Evolutionary conservation across 2,329 filamentous ascomycete genomes (phyloP), one percentile per base, ranked within the genome.

Genomic region (Beauveria sp.): DNA sequence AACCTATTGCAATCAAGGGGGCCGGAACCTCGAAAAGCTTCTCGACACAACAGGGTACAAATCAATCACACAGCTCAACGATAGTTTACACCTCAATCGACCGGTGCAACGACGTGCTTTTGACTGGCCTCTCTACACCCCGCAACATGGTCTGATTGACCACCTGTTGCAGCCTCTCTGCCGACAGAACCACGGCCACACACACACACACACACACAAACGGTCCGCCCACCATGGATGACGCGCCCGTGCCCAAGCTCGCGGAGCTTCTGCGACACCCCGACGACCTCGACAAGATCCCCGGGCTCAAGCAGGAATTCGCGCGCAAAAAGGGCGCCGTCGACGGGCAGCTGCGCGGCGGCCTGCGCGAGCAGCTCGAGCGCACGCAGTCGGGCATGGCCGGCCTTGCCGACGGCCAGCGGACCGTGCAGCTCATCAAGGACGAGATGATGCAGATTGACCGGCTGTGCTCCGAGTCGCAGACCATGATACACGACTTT

Each of bases 401-500:
- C 66, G 90, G 90, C 65, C 87, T 99, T 66, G 86, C 85, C 50
- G 92, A 97, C 71, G 93, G 93, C 61, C 93, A 98, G 75, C 90
- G 93, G 74, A 91, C 91, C 64, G 90, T 99, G 42, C 89, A 91
- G 71, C 85, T 89, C 69, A 97, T 97, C 77, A 96, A 96, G 75
- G 93, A 98, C 67, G 95, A 99, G 78, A 95, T 99, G 86, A 92
- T 96, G 81, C 96, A 93, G 77, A 98, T 99, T 70, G 95, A 99
- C 79, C 92, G 91, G 77, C 85, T 99, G 66, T 99, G 95, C 78
- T 92, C 93, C 65, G 96, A 99, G 76, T 93, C 93, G 60, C 93
- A 98, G 79, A 91, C 91, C 72, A 97, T 97, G 86, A 96, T 99
- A 70, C 87, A 90, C 70, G 95, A 99, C 79, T 98, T 99, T 75